Conservation (phyloP, 176 grass and related monocot genomes). For the Ensete ventricosum region DNA sequence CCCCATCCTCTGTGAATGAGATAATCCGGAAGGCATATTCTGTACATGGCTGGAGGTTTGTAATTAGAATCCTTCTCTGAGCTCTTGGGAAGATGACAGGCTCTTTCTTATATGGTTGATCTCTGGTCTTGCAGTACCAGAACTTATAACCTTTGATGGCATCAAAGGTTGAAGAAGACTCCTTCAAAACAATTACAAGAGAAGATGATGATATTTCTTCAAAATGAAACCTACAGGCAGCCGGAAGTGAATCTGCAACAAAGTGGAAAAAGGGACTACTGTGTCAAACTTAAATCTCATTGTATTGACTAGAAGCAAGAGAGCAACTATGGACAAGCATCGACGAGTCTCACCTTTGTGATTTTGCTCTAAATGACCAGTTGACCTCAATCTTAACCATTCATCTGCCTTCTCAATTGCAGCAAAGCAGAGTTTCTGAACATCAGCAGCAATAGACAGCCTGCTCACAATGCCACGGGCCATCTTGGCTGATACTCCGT, state of each 20-base stretch:
- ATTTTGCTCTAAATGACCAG: constrained; percentile 35
- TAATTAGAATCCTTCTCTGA: constrained; percentile 75
- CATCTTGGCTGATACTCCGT: constrained; percentile 89
- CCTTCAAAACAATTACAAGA: constrained; percentile 61
- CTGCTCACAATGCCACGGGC: constrained; percentile 97
- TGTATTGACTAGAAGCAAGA: constrained; percentile 6
- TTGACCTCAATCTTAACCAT: constrained; percentile 37
- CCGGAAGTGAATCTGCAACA: constrained; percentile 77
- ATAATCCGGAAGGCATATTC: constrained; percentile 89
- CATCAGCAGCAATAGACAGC: constrained; percentile 52
- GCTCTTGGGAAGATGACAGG: constrained; percentile 59
- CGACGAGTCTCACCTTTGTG: constrained; percentile 51
- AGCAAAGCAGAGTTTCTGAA: constrained; percentile 77
- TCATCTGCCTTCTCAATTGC: constrained; percentile 77
- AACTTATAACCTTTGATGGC: constrained; percentile 75
- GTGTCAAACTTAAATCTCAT: constrained; percentile 16
- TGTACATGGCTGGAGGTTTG: constrained; percentile 76
- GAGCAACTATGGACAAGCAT: constrained; percentile 13
- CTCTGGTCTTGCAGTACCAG: constrained; percentile 83
- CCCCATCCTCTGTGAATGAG: constrained; percentile 71
- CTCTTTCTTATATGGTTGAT: constrained; percentile 38
- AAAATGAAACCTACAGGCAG: constrained; percentile 82
- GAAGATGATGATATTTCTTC: constrained; percentile 68
- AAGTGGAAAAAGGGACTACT: neutral
- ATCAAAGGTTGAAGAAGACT: constrained; percentile 43